Percentiles rank a stretch among this genome's conserved stretches.
Evolutionary conservation across 106 monocot species (phyloP).

Genomic region (Platanthera guangdongensis): DNA sequence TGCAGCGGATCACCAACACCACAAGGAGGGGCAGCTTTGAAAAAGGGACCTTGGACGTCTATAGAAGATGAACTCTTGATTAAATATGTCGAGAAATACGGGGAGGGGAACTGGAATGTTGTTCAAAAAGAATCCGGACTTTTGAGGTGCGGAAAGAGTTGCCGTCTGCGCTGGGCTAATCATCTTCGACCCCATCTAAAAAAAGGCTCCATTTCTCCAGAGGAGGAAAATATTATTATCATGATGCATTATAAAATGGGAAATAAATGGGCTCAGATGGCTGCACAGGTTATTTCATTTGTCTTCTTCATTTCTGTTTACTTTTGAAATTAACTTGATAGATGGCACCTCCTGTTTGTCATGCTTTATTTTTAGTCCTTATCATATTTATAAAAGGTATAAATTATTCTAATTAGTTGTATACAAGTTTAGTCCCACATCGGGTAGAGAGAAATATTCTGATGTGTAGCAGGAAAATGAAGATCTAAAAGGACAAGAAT

Average conservation of each 20-base stretch:
- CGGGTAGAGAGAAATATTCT: too few relatives aligned
- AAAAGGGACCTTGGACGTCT: constrained; percentile 81
- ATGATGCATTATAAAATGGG: constrained; percentile 55
- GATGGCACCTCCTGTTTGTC: not conserved
- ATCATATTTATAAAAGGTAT: not conserved
- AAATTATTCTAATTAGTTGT: too few relatives aligned
- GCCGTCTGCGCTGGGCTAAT: constrained; percentile 76
- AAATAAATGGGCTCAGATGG: constrained; percentile 83
- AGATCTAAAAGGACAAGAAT: too few relatives aligned
- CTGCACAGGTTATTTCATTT: constrained; percentile 34
- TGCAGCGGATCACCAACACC: constrained; percentile 16
- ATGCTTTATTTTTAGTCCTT: not conserved
- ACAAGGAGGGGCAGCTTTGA: constrained; percentile 19
- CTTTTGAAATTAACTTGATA: not conserved
- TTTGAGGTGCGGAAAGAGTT: constrained; percentile 70
- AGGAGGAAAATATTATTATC: constrained; percentile 49
- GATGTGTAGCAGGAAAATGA: too few relatives aligned
- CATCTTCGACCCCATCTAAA: constrained; percentile 67
- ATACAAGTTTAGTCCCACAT: too few relatives aligned
- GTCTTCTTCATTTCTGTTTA: not conserved
- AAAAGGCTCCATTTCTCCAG: constrained; percentile 54
- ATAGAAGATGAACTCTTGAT: constrained; percentile 60
- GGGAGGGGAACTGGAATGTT: constrained; percentile 81
- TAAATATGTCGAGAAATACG: constrained; percentile 64
- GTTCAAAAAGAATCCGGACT: constrained; percentile 60